phyloP scores from a whole-genome alignment of 352 stramenopile species.

The Pythium brachiatum region DNA sequence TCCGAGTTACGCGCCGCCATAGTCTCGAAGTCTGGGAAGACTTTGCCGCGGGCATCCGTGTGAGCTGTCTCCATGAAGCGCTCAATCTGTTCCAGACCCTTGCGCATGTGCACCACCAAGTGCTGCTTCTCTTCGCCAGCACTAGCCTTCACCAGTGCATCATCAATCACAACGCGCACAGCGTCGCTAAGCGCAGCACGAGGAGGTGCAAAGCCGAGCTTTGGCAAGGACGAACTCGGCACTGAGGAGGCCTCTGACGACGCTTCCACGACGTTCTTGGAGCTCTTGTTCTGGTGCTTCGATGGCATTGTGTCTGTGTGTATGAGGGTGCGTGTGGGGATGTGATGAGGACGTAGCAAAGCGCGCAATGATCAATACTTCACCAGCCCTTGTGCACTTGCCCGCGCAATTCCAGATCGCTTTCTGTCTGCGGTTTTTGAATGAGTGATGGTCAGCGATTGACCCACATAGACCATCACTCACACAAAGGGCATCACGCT shows the following conservation, averaged over 20 bases:
- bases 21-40: constrained; percentile 32
- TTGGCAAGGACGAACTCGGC: background rate
- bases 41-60: constrained; percentile 9
- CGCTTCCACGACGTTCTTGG: background rate
- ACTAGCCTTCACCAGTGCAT: constrained; percentile 20
- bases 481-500: no score
- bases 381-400: no score
- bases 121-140: constrained; percentile 20
- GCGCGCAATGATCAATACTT: background rate
- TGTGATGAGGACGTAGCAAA: constrained; percentile 3
- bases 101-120: constrained; percentile 42
- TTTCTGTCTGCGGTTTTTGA: background rate
- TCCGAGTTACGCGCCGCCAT: constrained; percentile 34
- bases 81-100: constrained; percentile 49
- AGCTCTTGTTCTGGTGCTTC: constrained; percentile 6
- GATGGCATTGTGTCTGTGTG: background rate
- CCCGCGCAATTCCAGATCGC: no score
- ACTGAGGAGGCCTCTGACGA: background rate
- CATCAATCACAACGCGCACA: constrained; percentile 35
- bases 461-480: constrained; percentile 1
- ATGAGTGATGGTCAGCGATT: background rate
- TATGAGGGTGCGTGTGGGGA: background rate
- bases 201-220: constrained; percentile 40
- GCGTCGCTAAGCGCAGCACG: constrained; percentile 36
- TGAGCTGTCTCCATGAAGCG: constrained; percentile 44